Evolutionary conservation across 108 stramenopile species (phyloP).

Genomic region (Nitzschia inconspicua): DNA sequence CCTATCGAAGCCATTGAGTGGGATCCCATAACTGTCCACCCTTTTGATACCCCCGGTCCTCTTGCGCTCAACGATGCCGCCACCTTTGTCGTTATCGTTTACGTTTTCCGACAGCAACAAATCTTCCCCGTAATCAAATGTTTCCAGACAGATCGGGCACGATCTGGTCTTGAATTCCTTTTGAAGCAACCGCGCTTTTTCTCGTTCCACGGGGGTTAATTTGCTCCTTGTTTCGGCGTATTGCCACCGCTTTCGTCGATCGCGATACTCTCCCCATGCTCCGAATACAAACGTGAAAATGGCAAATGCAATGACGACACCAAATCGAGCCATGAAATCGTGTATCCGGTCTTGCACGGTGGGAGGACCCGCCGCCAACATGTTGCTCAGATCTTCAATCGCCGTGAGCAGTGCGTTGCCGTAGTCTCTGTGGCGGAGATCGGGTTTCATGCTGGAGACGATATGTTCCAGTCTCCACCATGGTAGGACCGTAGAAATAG

Average conservation of each 20-base stretch:
- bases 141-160: conserved; percentile 84
- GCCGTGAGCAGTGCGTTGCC: conserved; percentile 63
- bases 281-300: conserved; percentile 82
- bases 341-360: conserved; percentile 58
- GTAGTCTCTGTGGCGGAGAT: conserved; percentile 57
- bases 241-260: conserved; percentile 66
- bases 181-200: conserved; percentile 69
- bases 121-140: conserved; percentile 38
- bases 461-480: conserved; percentile 86
- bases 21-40: conserved; percentile 73
- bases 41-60: conserved; percentile 3
- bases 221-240: conserved; percentile 58
- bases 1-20: conserved; percentile 59
- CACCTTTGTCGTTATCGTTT: not conserved
- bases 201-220: conserved; percentile 61
- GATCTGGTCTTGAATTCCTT: conserved; percentile 51
- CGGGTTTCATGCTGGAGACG: conserved; percentile 74
- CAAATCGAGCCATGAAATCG: conserved; percentile 74
- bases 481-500: conserved; percentile 59
- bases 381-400: conserved; percentile 52
- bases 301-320: conserved; percentile 78
- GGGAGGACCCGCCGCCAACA: conserved; percentile 75
- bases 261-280: conserved; percentile 82
- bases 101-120: conserved; percentile 1
- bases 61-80: not conserved